Evolutionary conservation across 164 flowering plant genomes (phyloP), one percentile per base, ranked within the genome.

Genomic region (Piper betle): DNA sequence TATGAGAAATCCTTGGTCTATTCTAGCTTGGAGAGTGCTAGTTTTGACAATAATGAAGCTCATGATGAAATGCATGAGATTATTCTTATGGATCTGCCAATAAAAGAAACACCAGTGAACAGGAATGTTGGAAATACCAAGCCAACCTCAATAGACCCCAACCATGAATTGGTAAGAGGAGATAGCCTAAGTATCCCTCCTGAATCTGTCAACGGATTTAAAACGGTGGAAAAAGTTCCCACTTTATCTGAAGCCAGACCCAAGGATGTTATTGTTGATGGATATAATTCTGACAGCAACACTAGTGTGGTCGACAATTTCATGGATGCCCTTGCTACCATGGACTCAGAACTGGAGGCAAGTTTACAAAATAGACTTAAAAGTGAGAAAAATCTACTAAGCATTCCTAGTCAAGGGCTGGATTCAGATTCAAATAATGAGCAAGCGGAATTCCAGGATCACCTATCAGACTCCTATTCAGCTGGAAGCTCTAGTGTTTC

Each of bases 321-420:
- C 65, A 43, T 82, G 79, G 97, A 94, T 78, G 96, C 97, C 64
- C 87, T 82, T 66, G 55, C 85, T 58, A 82, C 83, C 41, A 80
- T 88, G 81, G 99, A 91, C 7, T 80, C 91, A 18, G 97, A 94
- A 77, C 66, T 77, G 58, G 96, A 86, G 62, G 86, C 84, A 42
- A 93, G 85, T 57, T 68, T 72, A 62, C 93, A 85, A 13, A 61
- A 64, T 64, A 78, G 69, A 70, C 58, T 67, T 52, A 85, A 77
- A 69, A 63, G 58, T 39, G 66, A 73, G 62, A 11, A 4, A 0
- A 60, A 62, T 20, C 71, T 71, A 55, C 52, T 57, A 62, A 66
- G 57, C 54, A 57, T 62, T 37, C 72, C 62, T 55, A 76, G 58
- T 39, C 67, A 60, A 55, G 69, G 56, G 57, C 53, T 62, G 56